Evolutionary conservation across 73 alveolate species (phyloP).

Genomic region (Paramecium octaurelia): DNA sequence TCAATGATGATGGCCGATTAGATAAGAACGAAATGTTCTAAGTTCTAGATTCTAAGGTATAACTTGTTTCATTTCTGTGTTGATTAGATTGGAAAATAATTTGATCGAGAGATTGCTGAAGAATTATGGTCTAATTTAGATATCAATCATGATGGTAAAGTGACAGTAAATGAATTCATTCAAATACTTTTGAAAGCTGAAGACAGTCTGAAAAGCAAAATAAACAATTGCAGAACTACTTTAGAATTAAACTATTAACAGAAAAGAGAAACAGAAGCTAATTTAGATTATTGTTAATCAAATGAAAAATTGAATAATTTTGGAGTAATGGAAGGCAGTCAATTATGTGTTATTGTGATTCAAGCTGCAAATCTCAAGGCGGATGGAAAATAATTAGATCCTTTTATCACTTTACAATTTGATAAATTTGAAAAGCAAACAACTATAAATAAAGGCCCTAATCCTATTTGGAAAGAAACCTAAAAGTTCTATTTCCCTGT

Average conservation of each 20-base stretch:
- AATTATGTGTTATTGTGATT: constrained; percentile 4
- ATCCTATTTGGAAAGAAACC: background rate
- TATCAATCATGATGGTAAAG: background rate
- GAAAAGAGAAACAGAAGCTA: background rate
- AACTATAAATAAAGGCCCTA: background rate
- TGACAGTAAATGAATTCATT: background rate
- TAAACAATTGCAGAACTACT: background rate
- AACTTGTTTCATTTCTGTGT: background rate
- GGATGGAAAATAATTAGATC: background rate
- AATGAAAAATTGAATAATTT: background rate
- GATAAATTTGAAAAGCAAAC: constrained; percentile 19
- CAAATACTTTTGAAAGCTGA: constrained; percentile 15
- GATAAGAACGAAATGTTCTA: background rate
- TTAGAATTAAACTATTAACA: constrained; percentile 22
- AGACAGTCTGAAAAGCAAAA: constrained; percentile 11
- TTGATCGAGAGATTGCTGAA: background rate
- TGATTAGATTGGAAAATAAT: constrained; percentile 1
- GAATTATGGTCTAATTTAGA: constrained; percentile 32
- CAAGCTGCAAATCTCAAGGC: background rate
- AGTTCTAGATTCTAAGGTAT: background rate
- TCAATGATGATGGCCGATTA: background rate
- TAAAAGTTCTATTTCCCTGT: constrained; percentile 1
- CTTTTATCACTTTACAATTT: background rate
- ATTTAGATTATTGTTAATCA: background rate
- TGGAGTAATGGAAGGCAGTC: constrained; percentile 20